Percentiles rank a stretch among this genome's conserved stretches.
phyloP scores from a whole-genome alignment of 495 filamentous ascomycete genomes.

The Pyrenopolyporus hunteri region DNA sequence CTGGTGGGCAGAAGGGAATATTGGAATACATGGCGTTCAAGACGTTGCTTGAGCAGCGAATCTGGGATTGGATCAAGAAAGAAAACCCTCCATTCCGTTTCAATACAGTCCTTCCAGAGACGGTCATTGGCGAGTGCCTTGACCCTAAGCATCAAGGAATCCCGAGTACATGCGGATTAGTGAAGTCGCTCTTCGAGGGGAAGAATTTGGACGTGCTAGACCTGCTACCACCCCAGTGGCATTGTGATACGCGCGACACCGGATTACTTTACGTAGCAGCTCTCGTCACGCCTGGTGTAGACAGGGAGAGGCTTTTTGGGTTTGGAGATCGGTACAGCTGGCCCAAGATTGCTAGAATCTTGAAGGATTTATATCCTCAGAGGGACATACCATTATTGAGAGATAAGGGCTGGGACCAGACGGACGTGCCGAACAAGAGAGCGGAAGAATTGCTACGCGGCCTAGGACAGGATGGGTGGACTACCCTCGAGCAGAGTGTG shows the following conservation, averaged over 20 bases:
- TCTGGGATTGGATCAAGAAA: constrained; percentile 47
- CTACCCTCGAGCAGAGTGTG: constrained; percentile 45
- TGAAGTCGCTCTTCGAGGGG: constrained; percentile 42
- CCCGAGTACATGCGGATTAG: constrained; percentile 44
- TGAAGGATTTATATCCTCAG: constrained; percentile 41
- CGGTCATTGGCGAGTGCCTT: constrained; percentile 44
- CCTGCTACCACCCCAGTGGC: constrained; percentile 44
- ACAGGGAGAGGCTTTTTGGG: constrained; percentile 43
- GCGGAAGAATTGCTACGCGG: constrained; percentile 39
- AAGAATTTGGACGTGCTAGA: constrained; percentile 25
- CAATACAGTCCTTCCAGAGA: constrained; percentile 42
- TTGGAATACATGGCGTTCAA: constrained; percentile 47
- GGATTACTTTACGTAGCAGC: constrained; percentile 44
- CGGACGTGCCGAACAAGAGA: constrained; percentile 43
- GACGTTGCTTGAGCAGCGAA: constrained; percentile 40
- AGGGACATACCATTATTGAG: constrained; percentile 34
- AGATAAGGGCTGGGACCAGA: constrained; percentile 43
- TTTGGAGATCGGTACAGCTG: constrained; percentile 45
- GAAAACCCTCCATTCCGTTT: constrained; percentile 42
- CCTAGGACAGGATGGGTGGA: constrained; percentile 46
- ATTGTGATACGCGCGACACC: constrained; percentile 40
- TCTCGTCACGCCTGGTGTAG: constrained; percentile 32
- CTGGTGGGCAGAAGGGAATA: constrained; percentile 33
- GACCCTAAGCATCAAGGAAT: constrained; percentile 38
- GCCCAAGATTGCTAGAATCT: constrained; percentile 38